These are phyloP conservation scores for Cladophialophora yegresii DNA, from an alignment of 2,329 filamentous ascomycete species.

Conservation along the genomic window DNA sequence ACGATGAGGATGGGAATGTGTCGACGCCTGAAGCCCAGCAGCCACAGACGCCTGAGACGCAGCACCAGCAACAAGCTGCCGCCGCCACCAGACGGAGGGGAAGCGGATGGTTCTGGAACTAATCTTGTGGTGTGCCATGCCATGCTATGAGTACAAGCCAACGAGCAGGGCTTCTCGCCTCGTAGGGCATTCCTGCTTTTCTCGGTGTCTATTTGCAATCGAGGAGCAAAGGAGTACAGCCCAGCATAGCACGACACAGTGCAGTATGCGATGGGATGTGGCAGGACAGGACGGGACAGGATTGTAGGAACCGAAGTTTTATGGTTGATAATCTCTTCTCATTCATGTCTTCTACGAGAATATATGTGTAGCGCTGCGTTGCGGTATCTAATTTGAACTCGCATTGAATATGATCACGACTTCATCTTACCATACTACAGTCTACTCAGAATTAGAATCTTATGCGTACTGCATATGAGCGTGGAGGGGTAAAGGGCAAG, in stretches of 20 bases:
- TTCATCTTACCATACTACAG: background rate
- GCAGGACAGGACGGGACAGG: background rate
- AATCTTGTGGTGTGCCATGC: background rate
- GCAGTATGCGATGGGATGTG: background rate
- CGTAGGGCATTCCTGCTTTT: background rate
- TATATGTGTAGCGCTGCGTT: background rate
- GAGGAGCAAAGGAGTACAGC: background rate
- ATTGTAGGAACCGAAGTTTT: background rate
- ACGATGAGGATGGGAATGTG: background rate
- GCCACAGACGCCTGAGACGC: background rate
- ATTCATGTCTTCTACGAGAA: background rate
- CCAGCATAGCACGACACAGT: too few relatives aligned
- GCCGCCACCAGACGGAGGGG: conserved; percentile 5
- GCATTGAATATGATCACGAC: background rate
- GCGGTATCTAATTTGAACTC: background rate
- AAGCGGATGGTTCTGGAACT: conserved; percentile 32
- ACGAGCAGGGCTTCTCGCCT: background rate
- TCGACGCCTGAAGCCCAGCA: background rate
- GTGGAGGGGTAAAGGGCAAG: background rate
- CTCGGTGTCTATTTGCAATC: background rate
- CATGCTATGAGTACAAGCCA: background rate
- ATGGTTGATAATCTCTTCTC: conserved; percentile 4
- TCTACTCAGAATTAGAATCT: too few relatives aligned
- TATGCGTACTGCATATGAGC: too few relatives aligned
- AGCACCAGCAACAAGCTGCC: background rate